Conservation (phyloP, 345 rosid genomes). For the Euclidium syriacum region DNA sequence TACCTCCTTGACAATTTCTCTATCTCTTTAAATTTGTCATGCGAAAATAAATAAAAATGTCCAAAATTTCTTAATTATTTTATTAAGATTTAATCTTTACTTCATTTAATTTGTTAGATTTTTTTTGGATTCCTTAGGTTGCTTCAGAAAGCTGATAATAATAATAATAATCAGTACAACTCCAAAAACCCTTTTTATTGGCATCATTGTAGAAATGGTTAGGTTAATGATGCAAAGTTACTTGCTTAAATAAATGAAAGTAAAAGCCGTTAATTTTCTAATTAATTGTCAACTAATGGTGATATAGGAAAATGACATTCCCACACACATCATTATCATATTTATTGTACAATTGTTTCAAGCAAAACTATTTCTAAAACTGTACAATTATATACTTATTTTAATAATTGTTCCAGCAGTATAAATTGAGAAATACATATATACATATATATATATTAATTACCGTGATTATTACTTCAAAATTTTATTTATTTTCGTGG, state of each 20-base stretch:
- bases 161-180: conserved; percentile 5
- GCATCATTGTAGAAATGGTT: conserved; percentile 19
- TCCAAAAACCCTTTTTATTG: conserved; percentile 9
- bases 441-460: too few relatives aligned
- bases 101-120: not conserved
- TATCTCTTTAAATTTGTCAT: conserved; percentile 4
- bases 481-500: too few relatives aligned
- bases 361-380: not conserved
- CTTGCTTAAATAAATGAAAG: conserved; percentile 33
- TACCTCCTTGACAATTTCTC: conserved; percentile 18
- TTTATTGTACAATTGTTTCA: not conserved
- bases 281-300: not conserved
- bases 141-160: conserved; percentile 27
- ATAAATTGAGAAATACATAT: not conserved
- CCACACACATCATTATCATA: conserved; percentile 3
- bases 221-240: conserved; percentile 24
- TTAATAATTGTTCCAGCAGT: not conserved
- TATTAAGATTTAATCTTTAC: not conserved
- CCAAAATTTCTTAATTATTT: not conserved
- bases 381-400: too few relatives aligned
- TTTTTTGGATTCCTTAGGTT: conserved; percentile 4
- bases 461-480: too few relatives aligned
- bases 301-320: not conserved
- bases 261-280: conserved; percentile 15
- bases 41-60: not conserved